Evolutionary conservation across 2,329 filamentous ascomycete species (phyloP), one percentile per base, ranked within the genome.

Genomic region (Amylocarpus encephaloides): DNA sequence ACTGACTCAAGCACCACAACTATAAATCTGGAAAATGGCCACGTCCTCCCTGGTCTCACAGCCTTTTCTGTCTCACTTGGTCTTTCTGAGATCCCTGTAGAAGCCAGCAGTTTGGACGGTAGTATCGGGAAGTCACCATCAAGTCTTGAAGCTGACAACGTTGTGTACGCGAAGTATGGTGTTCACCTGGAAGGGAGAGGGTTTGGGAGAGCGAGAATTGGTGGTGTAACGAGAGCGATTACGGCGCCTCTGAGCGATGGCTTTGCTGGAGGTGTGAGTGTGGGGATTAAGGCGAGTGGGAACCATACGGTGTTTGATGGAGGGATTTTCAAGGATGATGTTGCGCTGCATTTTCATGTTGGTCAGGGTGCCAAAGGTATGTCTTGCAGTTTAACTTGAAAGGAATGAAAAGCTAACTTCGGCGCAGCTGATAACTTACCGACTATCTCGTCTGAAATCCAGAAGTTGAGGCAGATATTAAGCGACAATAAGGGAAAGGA

Each of bases 31-130:
- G 41, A 65, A 12, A 65, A 79, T 38, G 77, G 75, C 2, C 64
- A 77, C 53, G 57, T 78, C 33, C 67, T 72, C 6, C 72, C 76
- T 2, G 70, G 75, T 0, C 60, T 80, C 30, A 77, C 71, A n/a
- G 71, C 73, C 2, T 66, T 79, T 32, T 71, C 74, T 3, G 66
- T 68, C 5, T 59, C 63, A 6, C 68, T 80, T 2, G 78, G 78
- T 1, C 64, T 80, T 3, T 62, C 66, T 10, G 78, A 80, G 57
- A 79, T 80, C 36, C 59, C 64, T 16, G 65, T 62, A 1, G 72
- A 75, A 45, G 53, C 58, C 1, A 64, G 62, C 18, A 78, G 77
- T 0, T 66, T 70, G 2, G 76, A 80, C 56, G 77, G 78, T 12
- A 50, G 53, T 4, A 65, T 68, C 9, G 64, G 64, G 15, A 58